A percentile compares a stretch with the other conserved stretches of the same genome.
phyloP scores from a whole-genome alignment of 169 alveolate species.

The Cryptosporidium andersoni region DNA sequence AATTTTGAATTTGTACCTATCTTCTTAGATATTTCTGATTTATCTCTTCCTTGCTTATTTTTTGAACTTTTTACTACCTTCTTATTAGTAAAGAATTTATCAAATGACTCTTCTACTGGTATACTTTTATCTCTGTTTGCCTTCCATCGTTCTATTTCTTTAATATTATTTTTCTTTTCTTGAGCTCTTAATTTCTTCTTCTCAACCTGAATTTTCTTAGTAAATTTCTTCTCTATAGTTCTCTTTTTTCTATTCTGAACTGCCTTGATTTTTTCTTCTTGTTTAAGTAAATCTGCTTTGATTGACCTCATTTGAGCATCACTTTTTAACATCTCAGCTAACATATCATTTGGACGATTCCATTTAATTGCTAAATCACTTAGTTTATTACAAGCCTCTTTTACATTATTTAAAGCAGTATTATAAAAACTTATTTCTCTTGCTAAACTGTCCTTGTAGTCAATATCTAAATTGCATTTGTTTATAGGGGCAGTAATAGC shows the following conservation, averaged over 20 bases:
- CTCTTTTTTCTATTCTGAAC: constrained; percentile 28
- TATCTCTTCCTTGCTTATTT: not conserved
- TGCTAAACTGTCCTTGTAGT: constrained; percentile 27
- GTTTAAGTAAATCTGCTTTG: constrained; percentile 42
- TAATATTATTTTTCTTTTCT: constrained; percentile 52
- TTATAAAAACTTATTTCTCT: constrained; percentile 46
- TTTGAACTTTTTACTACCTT: not conserved
- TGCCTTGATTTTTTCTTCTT: constrained; percentile 43
- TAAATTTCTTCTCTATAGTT: constrained; percentile 54
- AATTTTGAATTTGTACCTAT: not conserved
- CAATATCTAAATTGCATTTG: not conserved
- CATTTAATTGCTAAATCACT: constrained; percentile 9
- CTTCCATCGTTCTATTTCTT: constrained; percentile 62
- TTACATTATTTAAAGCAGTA: constrained; percentile 42
- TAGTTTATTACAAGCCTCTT: constrained; percentile 6
- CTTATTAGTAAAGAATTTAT: constrained; percentile 9
- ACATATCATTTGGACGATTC: constrained; percentile 73
- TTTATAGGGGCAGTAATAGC: not conserved
- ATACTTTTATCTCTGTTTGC: constrained; percentile 1
- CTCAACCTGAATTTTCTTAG: constrained; percentile 43
- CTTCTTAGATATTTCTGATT: not conserved
- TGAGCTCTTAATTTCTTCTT: constrained; percentile 51
- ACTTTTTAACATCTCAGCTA: constrained; percentile 72
- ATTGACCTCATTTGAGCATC: constrained; percentile 72
- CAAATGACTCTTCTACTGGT: constrained; percentile 64